A percentile compares a stretch with the other conserved stretches of the same genome.
These are phyloP conservation scores for Neurospora discreta DNA, from an alignment of 495 filamentous ascomycete species.

Conservation along the genomic window DNA sequence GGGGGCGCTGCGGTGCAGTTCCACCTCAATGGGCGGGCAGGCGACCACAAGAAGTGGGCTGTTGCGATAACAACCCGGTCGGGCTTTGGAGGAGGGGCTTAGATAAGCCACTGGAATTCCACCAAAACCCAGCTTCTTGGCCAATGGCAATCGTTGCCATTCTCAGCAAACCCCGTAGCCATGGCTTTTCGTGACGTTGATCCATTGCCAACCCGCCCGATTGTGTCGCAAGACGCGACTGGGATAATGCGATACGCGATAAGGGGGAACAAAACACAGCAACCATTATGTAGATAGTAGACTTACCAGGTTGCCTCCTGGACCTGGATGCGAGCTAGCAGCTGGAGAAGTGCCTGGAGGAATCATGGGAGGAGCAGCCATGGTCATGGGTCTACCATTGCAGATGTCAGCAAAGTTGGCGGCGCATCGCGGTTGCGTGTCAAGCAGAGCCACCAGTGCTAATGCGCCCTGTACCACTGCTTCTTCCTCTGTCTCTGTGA, in stretches of 20 bases:
- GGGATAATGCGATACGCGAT: constrained; percentile 1
- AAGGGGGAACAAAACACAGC: background rate
- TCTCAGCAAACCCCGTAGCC: constrained; percentile 6
- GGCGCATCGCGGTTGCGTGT: background rate
- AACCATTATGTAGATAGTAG: constrained; percentile 2
- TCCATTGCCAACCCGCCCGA: background rate
- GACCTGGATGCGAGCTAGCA: constrained; percentile 55
- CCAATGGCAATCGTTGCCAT: constrained; percentile 9
- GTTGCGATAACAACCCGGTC: background rate
- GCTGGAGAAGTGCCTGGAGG: constrained; percentile 49
- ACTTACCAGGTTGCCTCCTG: constrained; percentile 58
- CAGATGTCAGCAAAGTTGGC: background rate
- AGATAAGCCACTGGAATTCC: constrained; percentile 10
- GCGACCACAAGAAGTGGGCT: background rate
- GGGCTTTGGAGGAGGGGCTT: constrained; percentile 4
- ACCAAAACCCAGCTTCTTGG: constrained; percentile 3
- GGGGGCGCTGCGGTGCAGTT: background rate
- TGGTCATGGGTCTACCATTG: constrained; percentile 14
- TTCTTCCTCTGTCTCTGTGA: background rate
- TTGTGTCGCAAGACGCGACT: constrained; percentile 1
- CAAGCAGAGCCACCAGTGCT: background rate
- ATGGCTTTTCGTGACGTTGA: background rate
- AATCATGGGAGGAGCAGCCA: constrained; percentile 23
- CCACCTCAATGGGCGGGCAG: too few relatives aligned
- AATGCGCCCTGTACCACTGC: background rate